Conservation (phyloP, 1,284 basidiomycete genomes). For the Phellinidium pouzarii region DNA sequence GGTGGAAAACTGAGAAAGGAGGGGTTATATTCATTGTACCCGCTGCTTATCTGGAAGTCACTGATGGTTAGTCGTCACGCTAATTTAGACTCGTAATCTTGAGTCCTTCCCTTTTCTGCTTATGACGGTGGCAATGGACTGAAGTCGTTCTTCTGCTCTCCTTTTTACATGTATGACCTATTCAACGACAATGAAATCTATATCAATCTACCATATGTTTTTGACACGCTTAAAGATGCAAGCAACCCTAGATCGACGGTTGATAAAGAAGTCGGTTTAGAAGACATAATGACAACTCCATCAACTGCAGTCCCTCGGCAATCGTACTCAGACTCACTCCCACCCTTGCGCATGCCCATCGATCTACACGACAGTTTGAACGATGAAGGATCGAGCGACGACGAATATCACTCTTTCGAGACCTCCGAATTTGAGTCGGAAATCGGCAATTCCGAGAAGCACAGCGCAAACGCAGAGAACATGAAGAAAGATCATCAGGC, state of each 20-base stretch:
- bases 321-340: neutral
- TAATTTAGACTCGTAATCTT: slow-evolving; percentile 32
- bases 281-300: slow-evolving; percentile 13
- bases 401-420: slow-evolving; percentile 31
- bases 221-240: slow-evolving; percentile 2
- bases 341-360: slow-evolving; percentile 10
- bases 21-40: slow-evolving; percentile 85
- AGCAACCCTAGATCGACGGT: slow-evolving; percentile 7
- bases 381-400: slow-evolving; percentile 27
- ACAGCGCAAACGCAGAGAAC: slow-evolving; percentile 34
- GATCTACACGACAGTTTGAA: slow-evolving; percentile 13
- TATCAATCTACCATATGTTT: slow-evolving; percentile 21
- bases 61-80: slow-evolving; percentile 73
- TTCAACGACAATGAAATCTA: slow-evolving; percentile 23
- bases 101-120: slow-evolving; percentile 54
- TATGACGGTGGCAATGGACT: slow-evolving; percentile 55
- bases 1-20: slow-evolving; percentile 89
- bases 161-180: slow-evolving; percentile 37
- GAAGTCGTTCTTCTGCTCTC: slow-evolving; percentile 50
- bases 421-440: slow-evolving; percentile 39
- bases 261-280: slow-evolving; percentile 23
- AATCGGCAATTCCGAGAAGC: slow-evolving; percentile 35
- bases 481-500: slow-evolving; percentile 50
- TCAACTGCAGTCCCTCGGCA: neutral
- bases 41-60: slow-evolving; percentile 78